These are phyloP conservation scores for Blakeslea trispora DNA, from an alignment of 371 early-diverging fungal genomes.

Conservation along the genomic window DNA sequence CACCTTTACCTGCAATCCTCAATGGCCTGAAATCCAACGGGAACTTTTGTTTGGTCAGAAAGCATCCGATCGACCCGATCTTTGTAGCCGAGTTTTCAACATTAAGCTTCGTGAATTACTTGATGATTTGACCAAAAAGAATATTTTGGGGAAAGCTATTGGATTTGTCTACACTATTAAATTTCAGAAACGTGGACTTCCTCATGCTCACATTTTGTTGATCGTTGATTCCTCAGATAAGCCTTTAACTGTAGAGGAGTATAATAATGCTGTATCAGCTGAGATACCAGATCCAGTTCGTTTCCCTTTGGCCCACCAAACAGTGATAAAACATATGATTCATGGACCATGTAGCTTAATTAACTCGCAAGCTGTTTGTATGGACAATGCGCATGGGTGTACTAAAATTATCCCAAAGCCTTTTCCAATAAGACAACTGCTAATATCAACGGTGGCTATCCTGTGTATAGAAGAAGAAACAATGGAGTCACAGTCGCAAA, in stretches of 20 bases:
- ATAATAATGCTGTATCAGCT: background rate
- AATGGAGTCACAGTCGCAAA: background rate
- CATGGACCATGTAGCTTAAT: conserved; percentile 37
- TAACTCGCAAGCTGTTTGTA: conserved; percentile 27
- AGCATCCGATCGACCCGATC: conserved; percentile 22
- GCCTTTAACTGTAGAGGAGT: background rate
- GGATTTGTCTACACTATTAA: conserved; percentile 17
- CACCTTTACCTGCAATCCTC: conserved; percentile 40
- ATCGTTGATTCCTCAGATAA: background rate
- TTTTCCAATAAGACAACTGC: conserved; percentile 21
- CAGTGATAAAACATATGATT: conserved; percentile 32
- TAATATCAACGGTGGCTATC: background rate
- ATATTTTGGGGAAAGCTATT: conserved; percentile 17
- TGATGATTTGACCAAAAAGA: conserved; percentile 24
- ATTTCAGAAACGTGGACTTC: conserved; percentile 36
- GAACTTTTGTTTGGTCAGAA: conserved; percentile 17
- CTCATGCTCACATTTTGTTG: conserved; percentile 11
- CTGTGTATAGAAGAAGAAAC: background rate
- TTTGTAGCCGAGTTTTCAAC: conserved; percentile 24
- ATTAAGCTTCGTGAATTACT: conserved; percentile 27
- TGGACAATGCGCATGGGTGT: conserved; percentile 25
- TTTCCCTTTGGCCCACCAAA: conserved; percentile 28
- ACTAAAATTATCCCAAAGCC: conserved; percentile 28
- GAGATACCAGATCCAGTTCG: conserved; percentile 10
- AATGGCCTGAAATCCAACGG: conserved; percentile 29